phyloP scores from a whole-genome alignment of 176 grass and related monocot species.

The Carex cristatella region DNA sequence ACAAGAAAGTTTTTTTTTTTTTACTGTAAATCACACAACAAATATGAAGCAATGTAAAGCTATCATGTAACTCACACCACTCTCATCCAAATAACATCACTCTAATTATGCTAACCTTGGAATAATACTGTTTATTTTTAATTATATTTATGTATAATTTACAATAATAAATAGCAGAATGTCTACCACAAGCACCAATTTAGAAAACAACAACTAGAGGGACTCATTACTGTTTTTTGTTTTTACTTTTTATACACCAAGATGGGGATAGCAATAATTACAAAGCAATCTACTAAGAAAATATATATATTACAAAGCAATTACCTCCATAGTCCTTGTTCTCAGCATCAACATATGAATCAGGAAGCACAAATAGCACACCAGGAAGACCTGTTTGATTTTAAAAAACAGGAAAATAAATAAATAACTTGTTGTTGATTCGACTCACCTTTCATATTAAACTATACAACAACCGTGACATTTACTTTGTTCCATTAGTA shows the following conservation, averaged over 20 bases:
- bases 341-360: conserved; percentile 97
- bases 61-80: background rate
- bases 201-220: background rate
- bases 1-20: background rate
- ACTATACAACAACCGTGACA: background rate
- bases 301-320: background rate
- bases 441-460: background rate
- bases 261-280: background rate
- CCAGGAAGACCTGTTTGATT: conserved; percentile 62
- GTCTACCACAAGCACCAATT: background rate
- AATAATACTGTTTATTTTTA: background rate
- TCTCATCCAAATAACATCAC: background rate
- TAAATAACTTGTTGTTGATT: background rate
- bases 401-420: background rate
- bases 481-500: background rate
- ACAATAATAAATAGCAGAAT: background rate
- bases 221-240: background rate
- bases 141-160: background rate
- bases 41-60: background rate
- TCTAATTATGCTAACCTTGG: background rate
- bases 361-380: conserved; percentile 92
- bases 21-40: background rate
- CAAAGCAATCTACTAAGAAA: background rate
- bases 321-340: conserved; percentile 97
- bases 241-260: background rate